Evolutionary conservation across 2,329 filamentous ascomycete species (phyloP), one percentile per base, ranked within the genome.

Genomic region (Chalaropsis thielavioides): DNA sequence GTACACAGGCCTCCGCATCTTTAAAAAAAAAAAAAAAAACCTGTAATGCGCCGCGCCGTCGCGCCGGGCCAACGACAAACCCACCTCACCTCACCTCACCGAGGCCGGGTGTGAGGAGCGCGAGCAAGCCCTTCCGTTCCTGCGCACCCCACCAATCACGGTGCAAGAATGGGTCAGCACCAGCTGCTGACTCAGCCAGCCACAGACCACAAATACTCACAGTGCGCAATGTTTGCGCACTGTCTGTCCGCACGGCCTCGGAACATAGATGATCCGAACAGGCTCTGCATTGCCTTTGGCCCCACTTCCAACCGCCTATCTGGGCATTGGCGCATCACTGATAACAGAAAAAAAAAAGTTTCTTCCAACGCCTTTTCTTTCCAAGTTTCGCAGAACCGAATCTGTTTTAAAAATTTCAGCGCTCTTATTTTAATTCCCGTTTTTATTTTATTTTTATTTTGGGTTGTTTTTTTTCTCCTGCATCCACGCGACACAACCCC

Each of bases 381-480:
- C 27, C 13, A 27, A 38, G 46, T 43, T 41, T 22, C 46, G 22
- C 40, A 22, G 31, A 31, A 31, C 31, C 31, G 31, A 54, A 27
- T 19, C n/a, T 31, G 27, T 27, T 49, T 49, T 17, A 44, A 19
- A 46, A 19, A 63, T 61, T 11, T 27, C 19, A 8, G 51, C n/a
- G 54, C 27, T 44, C 15, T 49, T 49, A 44, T 58, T 62, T 62
- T 19, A 27, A 41, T 62, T 51, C 61, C 40, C 51, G 27, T 61
- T 19, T 63, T 31, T 64, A n/a, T 44, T 35, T 58, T 62, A 38
- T 54, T 56, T 54, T 61, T 38, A 51, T 63, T 43, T 22, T 54
- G 62, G 24, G 58, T 46, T 60, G 69, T 66, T 63, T 69, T 71
- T 68, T 70, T 69, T 51, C 38, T 61, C 24, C 10, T 15, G 11